Evolutionary conservation across 2,329 filamentous ascomycete species (phyloP), one percentile per base, ranked within the genome.

Genomic region (Fusarium citri): DNA sequence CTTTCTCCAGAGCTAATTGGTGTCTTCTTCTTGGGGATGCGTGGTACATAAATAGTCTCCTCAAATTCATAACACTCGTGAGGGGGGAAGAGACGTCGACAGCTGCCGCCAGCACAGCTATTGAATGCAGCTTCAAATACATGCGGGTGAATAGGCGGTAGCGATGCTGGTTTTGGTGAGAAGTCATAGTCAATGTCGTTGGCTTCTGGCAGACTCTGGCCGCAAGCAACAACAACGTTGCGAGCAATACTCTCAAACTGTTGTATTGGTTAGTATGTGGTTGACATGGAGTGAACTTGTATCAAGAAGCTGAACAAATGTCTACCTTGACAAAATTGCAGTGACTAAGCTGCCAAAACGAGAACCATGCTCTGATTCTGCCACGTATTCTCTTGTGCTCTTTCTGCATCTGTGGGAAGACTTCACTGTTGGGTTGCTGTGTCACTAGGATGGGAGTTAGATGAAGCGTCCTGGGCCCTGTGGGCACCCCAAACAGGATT

Each of bases 321-420:
- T 20, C 3, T 25, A 63, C 59, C 55, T 59, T 63, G 14, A 63
- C 55, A n/a, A 63, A 63, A 31, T 63, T 53, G 18, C 59, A 63
- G 20, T 63, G 46, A 14, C 47, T 63, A 4, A 59, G 55, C 48
- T 63, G 59, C 55, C 59, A 63, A 30, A 63, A 63, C 30, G 55
- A 63, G 8, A 63, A 41, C 37, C 55, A 59, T 26, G 40, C 30
- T 26, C 47, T 63, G 20, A 16, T 47, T 7, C 20, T 25, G 6
- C 59, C 59, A 26, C 59, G 55, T 12, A 53, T 34, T 42, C 22
- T 59, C n/a, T 12, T 53, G 15, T 59, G 53, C 40, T 63, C 46
- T 10, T n/a, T 11, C 22, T 59, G 57, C n/a, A 59, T 6, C 12
- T 45, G 31, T 8, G 55, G 55, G 2, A 63, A 63, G 1, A 53